Evolutionary conservation across 805 yeast species (phyloP), one percentile per base, ranked within the genome.

Genomic region (Suhomyces sp.): DNA sequence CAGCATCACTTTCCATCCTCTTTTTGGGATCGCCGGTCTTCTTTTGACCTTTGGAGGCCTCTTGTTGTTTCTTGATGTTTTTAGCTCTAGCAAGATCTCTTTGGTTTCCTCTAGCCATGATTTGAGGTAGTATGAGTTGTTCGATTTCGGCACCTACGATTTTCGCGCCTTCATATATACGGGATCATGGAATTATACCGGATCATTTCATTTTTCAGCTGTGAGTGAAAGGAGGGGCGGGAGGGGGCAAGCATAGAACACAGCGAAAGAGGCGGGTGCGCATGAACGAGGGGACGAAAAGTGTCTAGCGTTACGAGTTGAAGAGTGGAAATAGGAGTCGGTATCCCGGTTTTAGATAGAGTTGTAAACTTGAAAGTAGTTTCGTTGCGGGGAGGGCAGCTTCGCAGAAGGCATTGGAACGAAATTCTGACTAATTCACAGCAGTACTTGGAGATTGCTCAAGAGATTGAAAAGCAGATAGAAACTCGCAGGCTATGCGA

Each of bases 101-200:
- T 73, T 94, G 98, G 71, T 93, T 94, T 31, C 99, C 99, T 77
- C 99, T 83, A 50, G 97, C 86, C 97, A 93, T 92, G 33, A n/a
- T 44, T 31, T n/a, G 50, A 38, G 24, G 42, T 17, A 19, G 24
- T 19, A 19, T 35, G 59, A 49, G 35, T 33, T 4, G 29, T 10
- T 9, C 13, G 44, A 52, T 17, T n/a, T 33, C 29, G 17, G 15
- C 41, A 15, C n/a, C 13, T 6, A 44, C 27, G 23, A 47, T 35
- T 46, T 36, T 41, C 49, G 49, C 49, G 36, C 49, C 27, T 35
- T 12, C 24, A 46, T 47, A 47, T 47, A 47, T 47, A 38, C 24
- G 42, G 24, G 23, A 38, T 38, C 24, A 6, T 38, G 42, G 5
- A 38, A 38, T 38, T 38, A 19, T 38, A 17, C 42, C 24, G 42